Evolutionary conservation across 495 filamentous ascomycete genomes (phyloP).

Genomic region (Xylaria grammica): DNA sequence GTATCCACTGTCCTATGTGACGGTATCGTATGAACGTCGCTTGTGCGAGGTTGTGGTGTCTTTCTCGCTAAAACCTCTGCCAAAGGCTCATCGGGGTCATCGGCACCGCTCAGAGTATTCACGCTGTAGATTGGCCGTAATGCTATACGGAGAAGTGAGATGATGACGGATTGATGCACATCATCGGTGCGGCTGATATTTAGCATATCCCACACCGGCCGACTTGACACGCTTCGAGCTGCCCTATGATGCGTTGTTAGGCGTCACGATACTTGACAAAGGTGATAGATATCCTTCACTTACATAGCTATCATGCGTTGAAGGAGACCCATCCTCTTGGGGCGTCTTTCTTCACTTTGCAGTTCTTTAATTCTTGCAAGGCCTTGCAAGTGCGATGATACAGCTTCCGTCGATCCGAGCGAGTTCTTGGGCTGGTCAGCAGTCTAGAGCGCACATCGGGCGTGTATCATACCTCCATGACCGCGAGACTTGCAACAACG

Average conservation of each 20-base stretch:
- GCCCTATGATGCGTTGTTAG: constrained; percentile 34
- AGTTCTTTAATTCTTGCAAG: constrained; percentile 38
- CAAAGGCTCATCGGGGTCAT: constrained; percentile 32
- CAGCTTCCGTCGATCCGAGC: constrained; percentile 35
- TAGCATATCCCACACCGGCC: constrained; percentile 39
- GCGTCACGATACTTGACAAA: background rate
- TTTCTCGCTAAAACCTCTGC: constrained; percentile 34
- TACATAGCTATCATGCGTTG: constrained; percentile 40
- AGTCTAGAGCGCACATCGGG: constrained; percentile 2
- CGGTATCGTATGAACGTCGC: constrained; percentile 29
- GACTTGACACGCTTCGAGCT: constrained; percentile 35
- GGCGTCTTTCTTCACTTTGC: constrained; percentile 32
- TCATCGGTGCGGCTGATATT: constrained; percentile 38
- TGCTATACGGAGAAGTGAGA: constrained; percentile 37
- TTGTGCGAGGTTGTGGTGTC: constrained; percentile 29
- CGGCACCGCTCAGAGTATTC: constrained; percentile 27
- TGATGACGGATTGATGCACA: constrained; percentile 39
- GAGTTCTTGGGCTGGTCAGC: constrained; percentile 33
- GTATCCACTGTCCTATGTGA: constrained; percentile 33
- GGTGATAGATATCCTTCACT: constrained; percentile 2
- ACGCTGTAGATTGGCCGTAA: constrained; percentile 38
- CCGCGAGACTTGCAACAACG: constrained; percentile 43
- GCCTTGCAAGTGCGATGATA: constrained; percentile 35
- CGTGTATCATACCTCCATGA: constrained; percentile 42
- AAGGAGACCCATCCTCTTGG: constrained; percentile 35